Percentiles rank a stretch among this genome's conserved stretches.
Conservation (phyloP, 73 alveolate genomes). For the Uronychia setigera region DNA sequence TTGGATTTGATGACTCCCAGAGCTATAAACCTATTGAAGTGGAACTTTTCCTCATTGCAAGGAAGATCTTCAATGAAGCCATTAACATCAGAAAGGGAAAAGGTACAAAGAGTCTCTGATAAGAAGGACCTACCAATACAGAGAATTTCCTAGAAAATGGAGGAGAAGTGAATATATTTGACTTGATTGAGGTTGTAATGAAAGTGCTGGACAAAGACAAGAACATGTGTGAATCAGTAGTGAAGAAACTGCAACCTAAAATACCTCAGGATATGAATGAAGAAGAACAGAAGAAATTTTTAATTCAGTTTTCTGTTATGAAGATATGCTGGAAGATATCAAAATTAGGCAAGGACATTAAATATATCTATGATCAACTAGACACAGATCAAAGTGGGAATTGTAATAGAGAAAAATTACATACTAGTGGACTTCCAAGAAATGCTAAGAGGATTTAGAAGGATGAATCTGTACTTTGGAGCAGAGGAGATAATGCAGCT, state of each 20-base stretch:
- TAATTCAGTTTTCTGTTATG: conserved; percentile 44
- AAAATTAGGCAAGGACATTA: conserved; percentile 52
- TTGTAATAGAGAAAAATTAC: conserved; percentile 5
- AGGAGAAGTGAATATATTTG: not conserved
- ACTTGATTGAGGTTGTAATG: not conserved
- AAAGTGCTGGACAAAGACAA: not conserved
- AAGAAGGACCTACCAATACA: not conserved
- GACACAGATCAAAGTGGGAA: conserved; percentile 62
- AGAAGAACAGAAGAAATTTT: conserved; percentile 8
- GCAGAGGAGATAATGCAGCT: conserved; percentile 33
- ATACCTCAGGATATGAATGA: not conserved
- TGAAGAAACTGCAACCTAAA: not conserved
- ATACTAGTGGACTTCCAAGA: not conserved
- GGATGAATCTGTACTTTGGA: conserved; percentile 9
- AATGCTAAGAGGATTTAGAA: not conserved
- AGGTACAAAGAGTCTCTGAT: not conserved
- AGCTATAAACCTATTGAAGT: not conserved
- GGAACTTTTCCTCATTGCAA: not conserved
- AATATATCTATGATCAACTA: conserved; percentile 35
- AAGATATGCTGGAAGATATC: conserved; percentile 38
- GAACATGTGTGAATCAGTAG: not conserved
- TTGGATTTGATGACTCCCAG: not conserved
- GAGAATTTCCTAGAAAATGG: not conserved
- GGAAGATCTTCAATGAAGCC: not conserved
- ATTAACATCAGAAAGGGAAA: not conserved